Evolutionary conservation across 495 filamentous ascomycete species (phyloP).

Genomic region (Elasticomyces elasticus): DNA sequence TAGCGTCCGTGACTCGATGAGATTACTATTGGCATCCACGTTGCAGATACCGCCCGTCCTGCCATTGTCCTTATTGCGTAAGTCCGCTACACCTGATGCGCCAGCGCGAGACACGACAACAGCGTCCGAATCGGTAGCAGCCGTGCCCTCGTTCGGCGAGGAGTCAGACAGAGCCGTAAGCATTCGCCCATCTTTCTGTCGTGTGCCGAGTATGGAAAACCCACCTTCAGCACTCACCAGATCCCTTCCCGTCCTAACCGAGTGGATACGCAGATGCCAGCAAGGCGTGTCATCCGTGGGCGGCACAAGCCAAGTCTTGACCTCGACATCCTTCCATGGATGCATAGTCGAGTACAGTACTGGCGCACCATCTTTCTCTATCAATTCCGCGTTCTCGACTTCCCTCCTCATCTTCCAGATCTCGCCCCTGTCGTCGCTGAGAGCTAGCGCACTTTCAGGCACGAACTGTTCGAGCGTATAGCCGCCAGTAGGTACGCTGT

Average conservation of each 20-base stretch:
- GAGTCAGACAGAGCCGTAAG: conserved; percentile 37
- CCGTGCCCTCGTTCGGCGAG: conserved; percentile 47
- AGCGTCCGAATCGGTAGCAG: conserved; percentile 39
- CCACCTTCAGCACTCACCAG: conserved; percentile 60
- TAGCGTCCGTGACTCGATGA: conserved; percentile 58
- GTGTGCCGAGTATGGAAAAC: conserved; percentile 59
- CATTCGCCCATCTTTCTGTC: conserved; percentile 47
- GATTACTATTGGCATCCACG: conserved; percentile 68
- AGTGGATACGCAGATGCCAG: conserved; percentile 61
- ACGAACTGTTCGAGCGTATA: conserved; percentile 68
- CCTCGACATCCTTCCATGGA: conserved; percentile 54
- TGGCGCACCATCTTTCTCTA: conserved; percentile 38
- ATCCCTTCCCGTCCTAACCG: conserved; percentile 45
- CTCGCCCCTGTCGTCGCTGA: conserved; percentile 70
- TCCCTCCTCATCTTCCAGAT: conserved; percentile 65
- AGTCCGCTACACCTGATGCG: conserved; percentile 58
- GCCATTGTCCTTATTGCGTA: conserved; percentile 28
- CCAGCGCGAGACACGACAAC: conserved; percentile 56
- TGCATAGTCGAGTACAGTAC: conserved; percentile 58
- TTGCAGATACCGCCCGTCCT: conserved; percentile 53
- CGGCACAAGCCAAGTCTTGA: conserved; percentile 56
- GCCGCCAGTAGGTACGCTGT: conserved; percentile 65
- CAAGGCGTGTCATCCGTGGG: conserved; percentile 43
- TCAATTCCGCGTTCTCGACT: conserved; percentile 48
- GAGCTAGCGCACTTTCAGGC: conserved; percentile 60